Percentiles rank a stretch among this genome's conserved stretches.
phyloP scores from a whole-genome alignment of 257 asterid species.

The Solanum ossicruentum region DNA sequence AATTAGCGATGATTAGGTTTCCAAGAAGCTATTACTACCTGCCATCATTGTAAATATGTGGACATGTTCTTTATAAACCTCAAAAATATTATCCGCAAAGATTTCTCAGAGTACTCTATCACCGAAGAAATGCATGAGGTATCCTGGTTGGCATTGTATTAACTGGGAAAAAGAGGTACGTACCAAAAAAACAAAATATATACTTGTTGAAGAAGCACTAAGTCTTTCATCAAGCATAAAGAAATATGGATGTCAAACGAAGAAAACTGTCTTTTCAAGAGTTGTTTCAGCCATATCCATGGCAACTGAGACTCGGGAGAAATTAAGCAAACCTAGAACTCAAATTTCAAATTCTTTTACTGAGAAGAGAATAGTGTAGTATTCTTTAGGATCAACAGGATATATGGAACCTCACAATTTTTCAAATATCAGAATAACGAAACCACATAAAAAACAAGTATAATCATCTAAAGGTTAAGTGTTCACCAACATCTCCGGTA shows the following conservation, averaged over 20 bases:
- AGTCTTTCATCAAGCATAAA: not conserved
- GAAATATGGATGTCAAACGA: too few relatives aligned
- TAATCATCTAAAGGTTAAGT: not conserved
- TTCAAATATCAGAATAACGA: not conserved
- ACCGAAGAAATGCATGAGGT: not conserved
- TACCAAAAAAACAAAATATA: too few relatives aligned
- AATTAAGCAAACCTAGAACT: not conserved
- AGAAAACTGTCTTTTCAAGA: too few relatives aligned
- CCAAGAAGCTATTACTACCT: conserved; percentile 22
- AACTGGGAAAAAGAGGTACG: not conserved
- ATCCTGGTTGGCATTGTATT: not conserved
- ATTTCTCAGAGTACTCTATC: too few relatives aligned
- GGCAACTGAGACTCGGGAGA: not conserved
- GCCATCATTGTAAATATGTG: conserved; percentile 28
- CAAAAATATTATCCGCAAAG: too few relatives aligned
- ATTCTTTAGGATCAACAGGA: not conserved
- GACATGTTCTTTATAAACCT: not conserved
- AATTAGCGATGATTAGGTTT: conserved; percentile 45
- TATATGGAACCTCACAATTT: not conserved
- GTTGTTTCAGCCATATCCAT: not conserved
- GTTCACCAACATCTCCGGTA: not conserved
- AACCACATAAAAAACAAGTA: not conserved
- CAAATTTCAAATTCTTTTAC: not conserved
- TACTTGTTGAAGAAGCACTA: not conserved
- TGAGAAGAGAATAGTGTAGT: not conserved